Evolutionary conservation across 495 filamentous ascomycete species (phyloP).

Genomic region (Aspergillus ostianus): DNA sequence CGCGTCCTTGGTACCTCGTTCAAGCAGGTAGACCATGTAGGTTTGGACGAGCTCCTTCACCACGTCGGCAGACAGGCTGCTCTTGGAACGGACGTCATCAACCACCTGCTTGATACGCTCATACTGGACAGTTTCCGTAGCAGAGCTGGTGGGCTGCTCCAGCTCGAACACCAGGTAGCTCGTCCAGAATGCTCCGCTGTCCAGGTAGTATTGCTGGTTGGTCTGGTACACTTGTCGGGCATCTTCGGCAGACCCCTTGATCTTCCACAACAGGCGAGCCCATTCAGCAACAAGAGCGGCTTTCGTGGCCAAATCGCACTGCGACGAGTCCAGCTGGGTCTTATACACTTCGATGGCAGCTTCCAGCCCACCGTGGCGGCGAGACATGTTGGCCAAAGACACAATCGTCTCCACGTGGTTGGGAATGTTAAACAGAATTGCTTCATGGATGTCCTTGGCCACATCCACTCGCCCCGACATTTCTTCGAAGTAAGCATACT

Average conservation of each 20-base stretch:
- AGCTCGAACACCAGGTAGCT: slow-evolving; percentile 89
- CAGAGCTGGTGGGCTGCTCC: slow-evolving; percentile 72
- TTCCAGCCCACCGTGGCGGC: slow-evolving; percentile 80
- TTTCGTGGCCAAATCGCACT: slow-evolving; percentile 76
- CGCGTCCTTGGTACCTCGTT: slow-evolving; percentile 76
- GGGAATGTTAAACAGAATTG: slow-evolving; percentile 67
- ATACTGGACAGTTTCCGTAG: slow-evolving; percentile 63
- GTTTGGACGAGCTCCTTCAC: slow-evolving; percentile 75
- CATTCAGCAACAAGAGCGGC: slow-evolving; percentile 86
- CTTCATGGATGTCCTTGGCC: slow-evolving; percentile 77
- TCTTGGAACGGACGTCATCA: slow-evolving; percentile 72
- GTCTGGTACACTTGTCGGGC: slow-evolving; percentile 82
- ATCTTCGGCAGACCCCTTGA: slow-evolving; percentile 80
- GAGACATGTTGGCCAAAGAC: slow-evolving; percentile 83
- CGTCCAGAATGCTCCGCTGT: slow-evolving; percentile 89
- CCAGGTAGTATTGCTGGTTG: slow-evolving; percentile 80
- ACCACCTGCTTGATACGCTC: slow-evolving; percentile 78
- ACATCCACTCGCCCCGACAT: slow-evolving; percentile 70
- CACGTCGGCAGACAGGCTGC: slow-evolving; percentile 60
- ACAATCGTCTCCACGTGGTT: slow-evolving; percentile 85
- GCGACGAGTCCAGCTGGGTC: slow-evolving; percentile 67
- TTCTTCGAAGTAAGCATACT: slow-evolving; percentile 95
- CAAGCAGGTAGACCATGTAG: slow-evolving; percentile 83
- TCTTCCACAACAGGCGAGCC: slow-evolving; percentile 87
- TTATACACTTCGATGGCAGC: slow-evolving; percentile 86